Evolutionary conservation across 257 asterid genomes (phyloP).

Genomic region (Fraxinus cuspidata): DNA sequence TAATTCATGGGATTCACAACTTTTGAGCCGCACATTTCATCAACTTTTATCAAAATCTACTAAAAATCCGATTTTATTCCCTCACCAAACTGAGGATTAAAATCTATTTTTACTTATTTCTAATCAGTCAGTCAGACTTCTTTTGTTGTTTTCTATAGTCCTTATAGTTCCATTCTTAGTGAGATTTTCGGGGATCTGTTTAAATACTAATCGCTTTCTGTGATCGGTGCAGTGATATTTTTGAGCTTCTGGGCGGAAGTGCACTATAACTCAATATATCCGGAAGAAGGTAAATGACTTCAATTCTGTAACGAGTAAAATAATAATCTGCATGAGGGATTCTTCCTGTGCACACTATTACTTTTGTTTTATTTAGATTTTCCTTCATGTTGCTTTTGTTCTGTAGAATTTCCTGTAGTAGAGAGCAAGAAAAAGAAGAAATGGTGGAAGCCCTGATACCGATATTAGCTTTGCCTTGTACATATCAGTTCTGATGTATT

Average conservation of each 20-base stretch:
- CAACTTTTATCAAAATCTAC: too few species aligned
- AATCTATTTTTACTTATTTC: too few species aligned
- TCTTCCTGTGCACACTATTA: not conserved
- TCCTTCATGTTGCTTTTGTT: not conserved
- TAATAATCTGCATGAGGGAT: not conserved
- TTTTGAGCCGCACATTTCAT: too few species aligned
- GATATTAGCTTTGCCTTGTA: not conserved
- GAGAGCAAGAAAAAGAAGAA: conserved; percentile 59
- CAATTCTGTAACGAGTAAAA: not conserved
- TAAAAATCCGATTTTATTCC: too few species aligned
- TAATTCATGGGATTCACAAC: too few species aligned
- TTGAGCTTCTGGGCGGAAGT: conserved; percentile 98
- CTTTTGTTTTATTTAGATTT: not conserved
- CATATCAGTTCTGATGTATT: not conserved
- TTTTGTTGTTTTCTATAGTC: not conserved
- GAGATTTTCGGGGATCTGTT: not conserved
- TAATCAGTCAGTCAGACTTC: not conserved
- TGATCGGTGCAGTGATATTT: conserved; percentile 57
- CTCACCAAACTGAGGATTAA: too few species aligned
- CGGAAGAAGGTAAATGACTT: conserved; percentile 60
- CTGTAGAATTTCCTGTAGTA: conserved; percentile 49
- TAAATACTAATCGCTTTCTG: not conserved
- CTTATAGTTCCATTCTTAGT: not conserved
- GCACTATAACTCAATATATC: conserved; percentile 85
- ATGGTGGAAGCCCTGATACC: conserved; percentile 53